phyloP scores from a whole-genome alignment of 2,329 filamentous ascomycete genomes.

The Whalleya microplaca region DNA sequence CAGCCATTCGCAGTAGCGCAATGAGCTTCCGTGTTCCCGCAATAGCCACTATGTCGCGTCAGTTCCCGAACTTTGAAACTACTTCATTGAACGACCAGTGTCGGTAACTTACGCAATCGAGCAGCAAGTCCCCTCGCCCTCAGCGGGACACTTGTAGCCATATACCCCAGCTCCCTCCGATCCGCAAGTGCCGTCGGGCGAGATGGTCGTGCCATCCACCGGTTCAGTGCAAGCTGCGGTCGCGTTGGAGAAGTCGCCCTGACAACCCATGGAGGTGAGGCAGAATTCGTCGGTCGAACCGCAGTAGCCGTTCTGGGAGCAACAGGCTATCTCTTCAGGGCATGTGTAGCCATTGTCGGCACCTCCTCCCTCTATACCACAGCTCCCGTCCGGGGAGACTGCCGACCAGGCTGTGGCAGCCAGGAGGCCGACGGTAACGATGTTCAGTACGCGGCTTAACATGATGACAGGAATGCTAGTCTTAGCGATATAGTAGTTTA shows the following conservation, averaged over 20 bases:
- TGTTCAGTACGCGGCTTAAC: slow-evolving; percentile 11
- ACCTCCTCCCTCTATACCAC: slow-evolving; percentile 30
- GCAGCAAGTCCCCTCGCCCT: slow-evolving; percentile 31
- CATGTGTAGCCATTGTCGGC: slow-evolving; percentile 36
- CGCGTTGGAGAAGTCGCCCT: slow-evolving; percentile 35
- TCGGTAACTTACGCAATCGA: slow-evolving; percentile 32
- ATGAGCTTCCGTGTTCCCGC: slow-evolving; percentile 35
- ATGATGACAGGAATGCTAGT: slow-evolving; percentile 5
- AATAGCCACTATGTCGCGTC: slow-evolving; percentile 33
- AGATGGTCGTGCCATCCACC: slow-evolving; percentile 31
- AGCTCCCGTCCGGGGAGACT: slow-evolving; percentile 37
- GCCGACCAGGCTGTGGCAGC: slow-evolving; percentile 27
- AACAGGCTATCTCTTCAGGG: slow-evolving; percentile 33
- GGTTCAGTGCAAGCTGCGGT: slow-evolving; percentile 32
- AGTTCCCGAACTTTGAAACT: background rate
- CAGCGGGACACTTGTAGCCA: slow-evolving; percentile 35
- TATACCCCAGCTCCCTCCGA: slow-evolving; percentile 30
- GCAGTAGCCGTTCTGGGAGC: slow-evolving; percentile 37
- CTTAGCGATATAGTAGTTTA: background rate
- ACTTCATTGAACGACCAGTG: background rate
- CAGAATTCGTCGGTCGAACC: slow-evolving; percentile 35
- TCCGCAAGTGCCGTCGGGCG: slow-evolving; percentile 39
- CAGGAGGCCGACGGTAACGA: slow-evolving; percentile 15
- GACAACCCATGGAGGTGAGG: slow-evolving; percentile 36
- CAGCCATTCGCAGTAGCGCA: slow-evolving; percentile 33